Evolutionary conservation across 441 rosid genomes (phyloP).

Genomic region (Brassica hybrid): DNA sequence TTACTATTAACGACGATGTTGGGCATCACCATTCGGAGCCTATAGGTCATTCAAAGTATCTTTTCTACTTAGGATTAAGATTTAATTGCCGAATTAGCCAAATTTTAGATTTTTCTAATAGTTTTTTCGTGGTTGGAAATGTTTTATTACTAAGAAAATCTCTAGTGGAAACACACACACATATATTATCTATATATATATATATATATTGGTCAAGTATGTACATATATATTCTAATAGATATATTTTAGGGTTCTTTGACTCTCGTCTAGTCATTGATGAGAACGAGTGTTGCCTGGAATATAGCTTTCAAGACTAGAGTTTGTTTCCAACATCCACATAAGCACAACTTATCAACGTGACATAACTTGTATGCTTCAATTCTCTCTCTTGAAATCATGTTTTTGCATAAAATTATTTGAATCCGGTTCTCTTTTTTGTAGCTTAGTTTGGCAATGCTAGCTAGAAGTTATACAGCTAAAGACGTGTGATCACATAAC

Average conservation of each 20-base stretch:
- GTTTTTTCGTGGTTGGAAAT: not conserved
- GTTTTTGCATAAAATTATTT: too few relatives aligned
- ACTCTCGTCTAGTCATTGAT: not conserved
- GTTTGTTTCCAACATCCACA: conserved; percentile 25
- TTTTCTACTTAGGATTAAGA: not conserved
- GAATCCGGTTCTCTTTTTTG: not conserved
- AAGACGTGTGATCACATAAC: not conserved
- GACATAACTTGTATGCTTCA: not conserved
- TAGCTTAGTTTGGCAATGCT: not conserved
- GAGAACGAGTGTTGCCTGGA: conserved; percentile 9
- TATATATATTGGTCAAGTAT: not conserved
- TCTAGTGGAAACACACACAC: conserved; percentile 3
- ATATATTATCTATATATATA: not conserved
- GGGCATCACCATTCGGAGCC: too few relatives aligned
- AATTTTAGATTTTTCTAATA: not conserved
- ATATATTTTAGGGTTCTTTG: not conserved
- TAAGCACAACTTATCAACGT: conserved; percentile 32
- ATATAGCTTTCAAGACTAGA: conserved; percentile 35
- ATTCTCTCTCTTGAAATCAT: too few relatives aligned
- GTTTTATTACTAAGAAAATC: not conserved
- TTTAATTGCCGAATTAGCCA: not conserved
- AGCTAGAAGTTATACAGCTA: not conserved
- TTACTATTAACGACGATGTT: too few relatives aligned
- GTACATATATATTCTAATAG: too few relatives aligned
- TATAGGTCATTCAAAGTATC: too few relatives aligned